A percentile compares a stretch with the other conserved stretches of the same genome.
These are phyloP conservation scores for Pseudogymnoascus sp. DNA, from an alignment of 2,329 filamentous ascomycete genomes.

Conservation along the genomic window DNA sequence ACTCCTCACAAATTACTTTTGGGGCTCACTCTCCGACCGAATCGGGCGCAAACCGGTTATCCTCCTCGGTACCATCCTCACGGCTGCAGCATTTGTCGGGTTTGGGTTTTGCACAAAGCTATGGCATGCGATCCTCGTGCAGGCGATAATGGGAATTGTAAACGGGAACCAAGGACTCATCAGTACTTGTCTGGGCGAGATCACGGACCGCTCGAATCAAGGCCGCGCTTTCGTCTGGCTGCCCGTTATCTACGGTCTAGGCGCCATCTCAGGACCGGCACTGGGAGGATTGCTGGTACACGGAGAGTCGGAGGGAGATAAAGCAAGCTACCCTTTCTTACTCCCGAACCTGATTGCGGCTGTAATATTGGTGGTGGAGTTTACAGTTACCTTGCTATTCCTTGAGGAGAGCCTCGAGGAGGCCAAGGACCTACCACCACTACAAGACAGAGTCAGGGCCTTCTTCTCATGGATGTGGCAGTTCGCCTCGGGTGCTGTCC, in stretches of 20 bases:
- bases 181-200: slow-evolving; percentile 85
- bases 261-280: slow-evolving; percentile 85
- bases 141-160: slow-evolving; percentile 81
- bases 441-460: slow-evolving; percentile 47
- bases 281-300: slow-evolving; percentile 77
- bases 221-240: slow-evolving; percentile 88
- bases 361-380: slow-evolving; percentile 59
- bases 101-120: slow-evolving; percentile 82
- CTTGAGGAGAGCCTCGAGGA: slow-evolving; percentile 79
- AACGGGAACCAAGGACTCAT: slow-evolving; percentile 95
- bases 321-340: slow-evolving; percentile 68
- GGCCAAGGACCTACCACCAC: slow-evolving; percentile 49
- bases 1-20: slow-evolving; percentile 83
- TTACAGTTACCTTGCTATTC: slow-evolving; percentile 67
- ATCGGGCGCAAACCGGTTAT: slow-evolving; percentile 78
- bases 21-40: slow-evolving; percentile 75
- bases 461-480: slow-evolving; percentile 64
- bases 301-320: slow-evolving; percentile 36
- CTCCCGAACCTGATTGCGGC: slow-evolving; percentile 76
- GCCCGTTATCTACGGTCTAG: slow-evolving; percentile 91
- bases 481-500: slow-evolving; percentile 47
- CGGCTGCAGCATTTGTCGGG: slow-evolving; percentile 69
- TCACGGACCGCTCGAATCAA: slow-evolving; percentile 93
- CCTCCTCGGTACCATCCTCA: slow-evolving; percentile 70
- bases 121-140: slow-evolving; percentile 77